Evolutionary conservation across 495 filamentous ascomycete species (phyloP), one percentile per base, ranked within the genome.

Genomic region (Sordaria brevicollis): DNA sequence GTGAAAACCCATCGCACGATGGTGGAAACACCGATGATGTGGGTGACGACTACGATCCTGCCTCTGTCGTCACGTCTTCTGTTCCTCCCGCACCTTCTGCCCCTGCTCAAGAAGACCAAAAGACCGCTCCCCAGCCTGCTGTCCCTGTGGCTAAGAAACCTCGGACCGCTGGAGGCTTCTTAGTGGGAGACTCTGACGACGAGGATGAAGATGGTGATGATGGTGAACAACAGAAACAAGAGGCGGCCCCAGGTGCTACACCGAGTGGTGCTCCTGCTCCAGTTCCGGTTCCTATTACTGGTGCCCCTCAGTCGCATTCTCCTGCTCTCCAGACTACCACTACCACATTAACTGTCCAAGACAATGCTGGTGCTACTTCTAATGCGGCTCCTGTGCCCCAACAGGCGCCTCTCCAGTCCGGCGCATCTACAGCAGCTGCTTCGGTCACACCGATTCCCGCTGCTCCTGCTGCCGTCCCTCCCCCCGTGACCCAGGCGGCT

Each of bases 111-210:
- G 1, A 29, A 57, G 21, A 57, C 36, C 17, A 17, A 43, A 49
- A 49, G 41, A 25, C 79, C 34, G 72, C 74, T 21, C 72, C 70
- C 31, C 78, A 79, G 65, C 70, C 72, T 43, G 70, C 69, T 25
- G 77, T 77, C 70, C 72, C 75, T 39, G 79, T 76, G 6, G 68
- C 77, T 1, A 81, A 83, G 75, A 90, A 89, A 81, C 85, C 89
- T 68, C 89, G 88, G 78, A 92, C 87, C 41, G 89, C 89, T 72
- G 91, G 90, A 74, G 92, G 92, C 71, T 94, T 94, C 84, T 84
- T 93, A 77, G 88, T 90, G 73, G 91, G 92, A 81, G 90, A 92
- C 76, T 89, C 88, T 62, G 89, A 89, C 75, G 79, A 79, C n/a
- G 81, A 83, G 68, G 78, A 81, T 36, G 79, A 83, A 65, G 75